These are phyloP conservation scores for Arxiozyma heterogenica DNA, from an alignment of 1,139 yeast species.

Conservation along the genomic window DNA sequence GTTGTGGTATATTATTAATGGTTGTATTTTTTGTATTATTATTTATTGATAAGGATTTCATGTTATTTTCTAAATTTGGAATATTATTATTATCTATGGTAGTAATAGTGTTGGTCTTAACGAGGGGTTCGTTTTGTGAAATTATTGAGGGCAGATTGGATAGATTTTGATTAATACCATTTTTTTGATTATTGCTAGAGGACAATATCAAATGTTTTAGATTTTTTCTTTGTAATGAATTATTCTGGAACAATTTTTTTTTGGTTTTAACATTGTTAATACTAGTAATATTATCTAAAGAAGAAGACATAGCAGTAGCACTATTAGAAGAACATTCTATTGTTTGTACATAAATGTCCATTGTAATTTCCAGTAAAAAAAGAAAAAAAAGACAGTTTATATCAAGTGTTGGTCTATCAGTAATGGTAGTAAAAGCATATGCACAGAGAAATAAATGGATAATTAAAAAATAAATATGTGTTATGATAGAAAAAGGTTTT, in stretches of 20 bases:
- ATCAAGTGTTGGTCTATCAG: too few species aligned
- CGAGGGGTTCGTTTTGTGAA: too few species aligned
- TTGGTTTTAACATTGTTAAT: not conserved
- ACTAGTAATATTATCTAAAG: not conserved
- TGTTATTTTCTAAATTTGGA: not conserved
- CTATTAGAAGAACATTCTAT: not conserved
- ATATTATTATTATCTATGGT: not conserved
- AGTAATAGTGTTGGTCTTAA: too few species aligned
- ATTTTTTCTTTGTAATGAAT: constrained; percentile 62
- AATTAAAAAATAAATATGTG: too few species aligned
- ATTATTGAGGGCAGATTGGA: too few species aligned
- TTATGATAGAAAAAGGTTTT: too few species aligned
- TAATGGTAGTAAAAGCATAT: too few species aligned
- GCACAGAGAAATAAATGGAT: too few species aligned
- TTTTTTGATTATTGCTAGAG: not conserved
- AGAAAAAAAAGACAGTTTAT: too few species aligned
- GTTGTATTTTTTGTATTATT: not conserved
- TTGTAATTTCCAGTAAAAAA: too few species aligned
- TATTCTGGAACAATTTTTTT: constrained; percentile 32
- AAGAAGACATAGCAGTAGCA: not conserved
- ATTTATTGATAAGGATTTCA: not conserved
- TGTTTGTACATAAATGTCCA: not conserved
- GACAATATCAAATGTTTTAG: constrained; percentile 56
- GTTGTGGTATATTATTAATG: not conserved
- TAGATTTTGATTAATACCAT: too few species aligned